phyloP scores from a whole-genome alignment of 2,329 filamentous ascomycete species.

The Fusarium longipes region DNA sequence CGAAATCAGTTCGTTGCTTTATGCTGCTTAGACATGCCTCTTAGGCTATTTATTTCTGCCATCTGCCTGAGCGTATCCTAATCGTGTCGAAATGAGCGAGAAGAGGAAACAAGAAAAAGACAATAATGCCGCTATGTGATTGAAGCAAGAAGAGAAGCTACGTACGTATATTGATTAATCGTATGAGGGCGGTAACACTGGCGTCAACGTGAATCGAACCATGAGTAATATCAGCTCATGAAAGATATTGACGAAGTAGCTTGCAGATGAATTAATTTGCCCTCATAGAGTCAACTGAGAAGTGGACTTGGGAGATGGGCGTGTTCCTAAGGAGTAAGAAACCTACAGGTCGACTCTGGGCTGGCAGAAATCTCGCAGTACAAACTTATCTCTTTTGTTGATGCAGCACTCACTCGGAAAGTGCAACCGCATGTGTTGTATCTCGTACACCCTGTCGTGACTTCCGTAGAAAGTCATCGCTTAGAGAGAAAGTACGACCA shows the following conservation, averaged over 20 bases:
- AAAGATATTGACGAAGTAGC: neutral
- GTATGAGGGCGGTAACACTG: slow-evolving; percentile 32
- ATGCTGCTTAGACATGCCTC: too few species aligned
- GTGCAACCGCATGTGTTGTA: slow-evolving; percentile 1
- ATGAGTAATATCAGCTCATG: neutral
- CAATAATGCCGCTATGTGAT: neutral
- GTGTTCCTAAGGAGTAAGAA: neutral
- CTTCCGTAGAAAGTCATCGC: slow-evolving; percentile 6
- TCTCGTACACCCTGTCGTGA: slow-evolving; percentile 20
- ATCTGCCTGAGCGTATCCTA: too few species aligned
- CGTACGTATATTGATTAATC: slow-evolving; percentile 10
- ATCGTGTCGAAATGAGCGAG: neutral
- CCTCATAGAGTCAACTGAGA: neutral
- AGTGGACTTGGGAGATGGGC: neutral
- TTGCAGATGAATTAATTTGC: neutral
- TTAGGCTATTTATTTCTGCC: too few species aligned
- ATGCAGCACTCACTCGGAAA: neutral
- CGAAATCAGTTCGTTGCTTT: too few species aligned
- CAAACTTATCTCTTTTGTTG: neutral
- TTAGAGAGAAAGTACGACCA: neutral
- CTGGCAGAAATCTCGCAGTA: neutral
- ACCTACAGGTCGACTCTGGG: neutral
- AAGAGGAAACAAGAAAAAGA: slow-evolving; percentile 10
- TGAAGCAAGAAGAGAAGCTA: slow-evolving; percentile 6
- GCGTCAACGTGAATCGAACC: slow-evolving; percentile 15